Conservation (phyloP, 2,329 filamentous ascomycete genomes). For the Fusarium equiseti region DNA sequence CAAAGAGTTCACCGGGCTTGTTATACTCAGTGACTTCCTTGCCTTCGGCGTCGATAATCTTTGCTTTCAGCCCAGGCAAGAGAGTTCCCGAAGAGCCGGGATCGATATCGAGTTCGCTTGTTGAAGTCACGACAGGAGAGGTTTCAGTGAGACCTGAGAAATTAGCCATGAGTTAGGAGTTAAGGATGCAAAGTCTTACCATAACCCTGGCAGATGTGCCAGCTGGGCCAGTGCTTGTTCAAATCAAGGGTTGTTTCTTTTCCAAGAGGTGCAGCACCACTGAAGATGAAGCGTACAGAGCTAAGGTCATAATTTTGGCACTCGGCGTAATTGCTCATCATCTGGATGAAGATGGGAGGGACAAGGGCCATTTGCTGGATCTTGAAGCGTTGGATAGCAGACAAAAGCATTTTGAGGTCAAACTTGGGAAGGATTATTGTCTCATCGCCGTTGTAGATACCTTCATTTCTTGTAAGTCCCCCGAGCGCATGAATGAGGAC, state of each 20-base stretch:
- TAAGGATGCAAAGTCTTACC: slow-evolving; percentile 56
- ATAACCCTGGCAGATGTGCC: slow-evolving; percentile 78
- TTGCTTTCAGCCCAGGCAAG: slow-evolving; percentile 71
- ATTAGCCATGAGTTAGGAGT: background rate
- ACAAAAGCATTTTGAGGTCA: slow-evolving; percentile 74
- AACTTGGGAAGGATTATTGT: slow-evolving; percentile 81
- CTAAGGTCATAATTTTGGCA: slow-evolving; percentile 76
- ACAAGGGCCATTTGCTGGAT: slow-evolving; percentile 77
- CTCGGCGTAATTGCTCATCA: slow-evolving; percentile 72
- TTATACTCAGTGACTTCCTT: slow-evolving; percentile 76
- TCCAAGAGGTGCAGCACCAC: slow-evolving; percentile 80
- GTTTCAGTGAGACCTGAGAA: slow-evolving; percentile 77
- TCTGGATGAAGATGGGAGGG: slow-evolving; percentile 81
- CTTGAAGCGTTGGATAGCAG: slow-evolving; percentile 75
- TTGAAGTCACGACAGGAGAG: slow-evolving; percentile 73
- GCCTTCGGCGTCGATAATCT: slow-evolving; percentile 74
- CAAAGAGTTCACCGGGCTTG: slow-evolving; percentile 82
- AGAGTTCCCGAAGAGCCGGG: slow-evolving; percentile 77
- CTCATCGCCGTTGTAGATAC: slow-evolving; percentile 78
- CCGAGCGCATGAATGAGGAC: background rate
- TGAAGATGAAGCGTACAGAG: slow-evolving; percentile 74
- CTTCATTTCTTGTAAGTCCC: slow-evolving; percentile 58
- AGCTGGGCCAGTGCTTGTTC: slow-evolving; percentile 70
- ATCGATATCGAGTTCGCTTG: slow-evolving; percentile 69
- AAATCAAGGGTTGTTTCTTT: slow-evolving; percentile 75